phyloP scores from a whole-genome alignment of 2,329 filamentous ascomycete genomes.

The Aspergillus arachidicola region DNA sequence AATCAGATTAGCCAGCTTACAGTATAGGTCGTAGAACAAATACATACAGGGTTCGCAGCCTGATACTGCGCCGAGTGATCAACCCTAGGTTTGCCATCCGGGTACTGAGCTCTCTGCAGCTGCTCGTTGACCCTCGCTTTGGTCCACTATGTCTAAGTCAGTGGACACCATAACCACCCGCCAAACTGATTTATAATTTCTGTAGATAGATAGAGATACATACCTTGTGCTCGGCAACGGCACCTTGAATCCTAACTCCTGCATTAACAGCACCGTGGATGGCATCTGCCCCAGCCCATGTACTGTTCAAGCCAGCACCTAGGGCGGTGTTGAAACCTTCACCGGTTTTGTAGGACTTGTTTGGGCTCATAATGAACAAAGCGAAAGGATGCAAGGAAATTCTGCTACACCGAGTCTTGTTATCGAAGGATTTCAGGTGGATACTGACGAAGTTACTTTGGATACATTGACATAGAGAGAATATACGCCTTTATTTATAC shows the following conservation, averaged over 20 bases:
- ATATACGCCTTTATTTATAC: background rate
- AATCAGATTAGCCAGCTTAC: background rate
- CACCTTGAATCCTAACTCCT: background rate
- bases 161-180: background rate
- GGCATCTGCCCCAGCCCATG: background rate
- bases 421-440: background rate
- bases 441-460: background rate
- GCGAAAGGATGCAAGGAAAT: background rate
- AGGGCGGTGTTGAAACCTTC: background rate
- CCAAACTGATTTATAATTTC: background rate
- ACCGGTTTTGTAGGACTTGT: background rate
- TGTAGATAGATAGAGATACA: background rate
- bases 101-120: background rate
- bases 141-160: background rate
- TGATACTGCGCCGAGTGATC: background rate
- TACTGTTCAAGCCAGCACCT: background rate
- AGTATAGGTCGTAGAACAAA: slow-evolving; percentile 28
- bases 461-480: background rate
- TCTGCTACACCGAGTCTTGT: background rate
- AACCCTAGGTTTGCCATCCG: background rate
- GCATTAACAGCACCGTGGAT: background rate
- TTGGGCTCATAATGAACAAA: background rate
- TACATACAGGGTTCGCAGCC: background rate
- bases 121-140: background rate
- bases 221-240: background rate